Conservation (phyloP, 345 rosid genomes). For the Populus euphratica region DNA sequence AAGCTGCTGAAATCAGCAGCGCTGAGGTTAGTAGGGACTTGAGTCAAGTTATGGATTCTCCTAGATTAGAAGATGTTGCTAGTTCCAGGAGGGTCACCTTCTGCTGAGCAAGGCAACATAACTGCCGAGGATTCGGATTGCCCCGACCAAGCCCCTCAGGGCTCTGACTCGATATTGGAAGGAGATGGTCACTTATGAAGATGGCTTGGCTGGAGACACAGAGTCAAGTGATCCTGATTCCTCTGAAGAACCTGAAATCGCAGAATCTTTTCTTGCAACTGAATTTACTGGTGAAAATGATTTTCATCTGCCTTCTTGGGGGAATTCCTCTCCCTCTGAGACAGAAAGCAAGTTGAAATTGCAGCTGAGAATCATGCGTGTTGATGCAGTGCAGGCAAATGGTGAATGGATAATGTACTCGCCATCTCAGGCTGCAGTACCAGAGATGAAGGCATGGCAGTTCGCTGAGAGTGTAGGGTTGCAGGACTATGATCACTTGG, state of each 20-base stretch:
- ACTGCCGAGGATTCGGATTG: constrained; percentile 29
- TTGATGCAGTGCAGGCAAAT: constrained; percentile 88
- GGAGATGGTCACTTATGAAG: constrained; percentile 48
- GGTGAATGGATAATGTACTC: constrained; percentile 70
- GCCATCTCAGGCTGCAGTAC: constrained; percentile 62
- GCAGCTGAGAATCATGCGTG: constrained; percentile 80
- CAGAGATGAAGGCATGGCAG: constrained; percentile 48
- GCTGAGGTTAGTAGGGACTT: constrained; percentile 37
- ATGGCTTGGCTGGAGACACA: constrained; percentile 41
- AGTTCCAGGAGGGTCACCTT: constrained; percentile 33
- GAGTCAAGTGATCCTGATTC: constrained; percentile 55
- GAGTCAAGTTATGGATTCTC: constrained; percentile 49
- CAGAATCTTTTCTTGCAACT: constrained; percentile 32
- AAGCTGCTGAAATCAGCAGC: constrained; percentile 35
- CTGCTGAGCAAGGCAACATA: constrained; percentile 23
- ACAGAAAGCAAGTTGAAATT: constrained; percentile 28
- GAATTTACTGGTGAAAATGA: constrained; percentile 34
- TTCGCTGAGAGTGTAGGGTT: constrained; percentile 67
- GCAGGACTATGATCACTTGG: constrained; percentile 73
- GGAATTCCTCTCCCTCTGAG: constrained; percentile 28
- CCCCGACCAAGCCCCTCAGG: constrained; percentile 13
- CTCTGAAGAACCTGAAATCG: constrained; percentile 50
- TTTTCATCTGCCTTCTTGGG: constrained; percentile 28
- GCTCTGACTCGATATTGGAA: constrained; percentile 30
- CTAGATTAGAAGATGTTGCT: constrained; percentile 37